These are phyloP conservation scores for Naganishia antarctica DNA, from an alignment of 768 basidiomycete genomes.

Conservation along the genomic window DNA sequence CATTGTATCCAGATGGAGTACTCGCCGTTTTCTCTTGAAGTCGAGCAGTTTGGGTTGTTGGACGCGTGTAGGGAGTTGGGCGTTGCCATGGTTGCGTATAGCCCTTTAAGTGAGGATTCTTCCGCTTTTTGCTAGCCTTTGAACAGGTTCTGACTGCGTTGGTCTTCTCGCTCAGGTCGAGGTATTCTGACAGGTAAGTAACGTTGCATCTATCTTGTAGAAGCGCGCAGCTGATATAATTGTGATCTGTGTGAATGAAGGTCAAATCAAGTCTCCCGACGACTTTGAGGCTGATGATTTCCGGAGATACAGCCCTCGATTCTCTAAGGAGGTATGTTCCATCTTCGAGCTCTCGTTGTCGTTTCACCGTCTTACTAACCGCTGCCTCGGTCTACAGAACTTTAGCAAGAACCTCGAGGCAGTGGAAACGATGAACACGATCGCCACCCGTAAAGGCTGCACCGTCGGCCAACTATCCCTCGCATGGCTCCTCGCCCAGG, in stretches of 20 bases:
- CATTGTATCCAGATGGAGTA: slow-evolving; percentile 33
- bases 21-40: slow-evolving; percentile 25
- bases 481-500: slow-evolving; percentile 54
- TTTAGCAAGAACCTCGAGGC: slow-evolving; percentile 33
- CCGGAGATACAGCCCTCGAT: slow-evolving; percentile 18
- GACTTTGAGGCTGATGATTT: slow-evolving; percentile 24
- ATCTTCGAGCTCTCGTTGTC: neutral
- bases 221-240: too few species aligned
- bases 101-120: slow-evolving; percentile 49
- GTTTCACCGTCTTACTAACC: neutral
- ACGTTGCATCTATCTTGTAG: slow-evolving; percentile 38
- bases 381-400: slow-evolving; percentile 4
- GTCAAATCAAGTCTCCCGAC: slow-evolving; percentile 19
- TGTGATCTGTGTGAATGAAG: neutral
- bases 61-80: slow-evolving; percentile 55
- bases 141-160: neutral
- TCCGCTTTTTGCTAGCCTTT: neutral
- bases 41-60: slow-evolving; percentile 46
- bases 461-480: slow-evolving; percentile 55
- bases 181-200: slow-evolving; percentile 51
- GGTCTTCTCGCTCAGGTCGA: slow-evolving; percentile 44
- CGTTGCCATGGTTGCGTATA: slow-evolving; percentile 56
- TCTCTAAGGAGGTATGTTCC: slow-evolving; percentile 22
- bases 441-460: slow-evolving; percentile 31
- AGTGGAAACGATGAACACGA: slow-evolving; percentile 25